Evolutionary conservation across 179 eudicot species (phyloP), one percentile per base, ranked within the genome.

Genomic region (Amaranthus tricolor): DNA sequence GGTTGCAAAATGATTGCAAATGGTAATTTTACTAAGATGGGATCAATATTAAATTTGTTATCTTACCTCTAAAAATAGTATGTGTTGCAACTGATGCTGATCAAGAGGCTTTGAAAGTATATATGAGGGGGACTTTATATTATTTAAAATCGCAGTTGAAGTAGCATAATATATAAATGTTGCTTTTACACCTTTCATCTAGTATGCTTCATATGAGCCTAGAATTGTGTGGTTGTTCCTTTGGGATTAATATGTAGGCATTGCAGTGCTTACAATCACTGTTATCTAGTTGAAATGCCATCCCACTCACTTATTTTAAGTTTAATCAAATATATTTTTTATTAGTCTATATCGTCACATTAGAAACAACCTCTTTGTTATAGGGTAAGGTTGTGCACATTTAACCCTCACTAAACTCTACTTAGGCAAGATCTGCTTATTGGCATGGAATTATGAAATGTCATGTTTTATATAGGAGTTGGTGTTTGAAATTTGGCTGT

Each of bases 1-100:
- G 40, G 71, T 68, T 68, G 71, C 77, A 55, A n/a, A 63, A 59
- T 56, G 16, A 40, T 17, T 24, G 56, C 11, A 20, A 40, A n/a
- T 49, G 54, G 15, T 9, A 10, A 16, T 66, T 69, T 54, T 43
- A 54, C 14, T 47, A 48, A 50, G 68, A 8, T n/a, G 49, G 61
- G 6, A 44, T 64, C 16, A 62, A 47, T 9, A 51, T 49, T 24
- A 7, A 48, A 59, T 56, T 55, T 4, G 12, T 49, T 10, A 17
- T 48, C 21, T 49, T 68, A 8, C 59, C 11, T 62, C 44, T 50
- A 48, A 44, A 4, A 63, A 53, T 59, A 45, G 45, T 19, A 12
- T 53, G 40, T 17, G 50, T 60, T 49, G 16, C 8, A 51, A 8
- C 2, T 15, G 44, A 49, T 63, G n/a, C 12, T 59, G 47, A 31